phyloP scores from a whole-genome alignment of 1,284 basidiomycete species.

The Ceratobasidium sp. region DNA sequence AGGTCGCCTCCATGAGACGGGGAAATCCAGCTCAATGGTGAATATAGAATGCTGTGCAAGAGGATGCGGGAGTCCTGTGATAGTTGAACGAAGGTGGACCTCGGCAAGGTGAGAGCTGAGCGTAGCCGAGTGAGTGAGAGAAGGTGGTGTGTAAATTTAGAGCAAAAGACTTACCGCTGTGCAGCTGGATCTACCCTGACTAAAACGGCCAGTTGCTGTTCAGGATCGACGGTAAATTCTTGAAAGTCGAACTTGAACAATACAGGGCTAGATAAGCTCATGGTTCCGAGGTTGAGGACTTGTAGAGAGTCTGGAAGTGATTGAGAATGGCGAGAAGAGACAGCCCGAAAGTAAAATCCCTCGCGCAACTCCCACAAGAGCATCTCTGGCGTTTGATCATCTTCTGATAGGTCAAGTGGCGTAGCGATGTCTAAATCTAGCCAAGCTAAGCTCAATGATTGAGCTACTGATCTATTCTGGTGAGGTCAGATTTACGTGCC shows the following conservation, averaged over 20 bases:
- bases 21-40: background rate
- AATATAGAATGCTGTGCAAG: background rate
- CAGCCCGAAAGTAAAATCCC: background rate
- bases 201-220: background rate
- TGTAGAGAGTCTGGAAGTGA: background rate
- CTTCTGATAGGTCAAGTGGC: background rate
- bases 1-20: background rate
- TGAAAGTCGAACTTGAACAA: background rate
- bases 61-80: background rate
- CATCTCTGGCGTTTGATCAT: background rate
- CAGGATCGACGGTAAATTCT: background rate
- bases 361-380: slow-evolving; percentile 10
- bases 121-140: background rate
- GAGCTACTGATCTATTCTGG: background rate
- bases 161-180: background rate
- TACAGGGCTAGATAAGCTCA: background rate
- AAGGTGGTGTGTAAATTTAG: background rate
- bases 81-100: background rate
- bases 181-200: background rate
- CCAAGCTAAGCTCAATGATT: background rate
- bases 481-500: background rate
- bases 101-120: background rate
- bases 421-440: background rate
- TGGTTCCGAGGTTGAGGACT: background rate
- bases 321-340: background rate